Base-by-base conservation (phyloP, 345 rosid species). In the Ailanthus altissimus region DNA sequence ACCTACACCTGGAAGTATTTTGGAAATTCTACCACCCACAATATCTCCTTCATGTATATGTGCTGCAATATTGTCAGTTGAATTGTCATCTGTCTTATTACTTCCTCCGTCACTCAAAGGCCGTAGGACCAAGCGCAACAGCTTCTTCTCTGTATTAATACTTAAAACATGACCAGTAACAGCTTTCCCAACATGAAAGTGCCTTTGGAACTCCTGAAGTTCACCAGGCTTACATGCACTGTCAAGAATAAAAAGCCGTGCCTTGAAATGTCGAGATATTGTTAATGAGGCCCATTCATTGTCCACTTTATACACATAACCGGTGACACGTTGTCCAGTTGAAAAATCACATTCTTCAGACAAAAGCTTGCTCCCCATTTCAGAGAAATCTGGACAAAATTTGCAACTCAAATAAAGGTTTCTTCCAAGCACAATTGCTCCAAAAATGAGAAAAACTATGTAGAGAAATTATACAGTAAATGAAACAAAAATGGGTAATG, bases 281-380 rank as follows among this genome's bases (percentile, higher is more conserved):
- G 94, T 77, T 79, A 96, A 75, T 93, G 93, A 93, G 5, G 83
- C 90, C 99, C 99, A 93, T 80, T 96, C 98, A 77, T 61, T 78
- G 51, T 92, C 94, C 82, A 92, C 94, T 84, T 90, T 96, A 86
- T 92, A 93, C 65, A 93, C 93, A 83, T 90, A 92, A 79, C 99
- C 97, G 25, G 79, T 74, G 64, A 90, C 86, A 73, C 54, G 25
- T 80, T 89, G 85, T 57, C 98, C 98, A 75, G 82, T 47, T 61
- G 88, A 81, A 86, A 87, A 87, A 57, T 89, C 84, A 67, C 71
- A 77, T 26, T 88, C 84, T 74, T 92, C 88, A 72, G 36, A 61
- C 50, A 56, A 56, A 63, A 78, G 59, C 32, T 79, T 73, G 56
- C 72, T 86, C 67, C 62, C 88, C 58, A 63, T 72, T 32, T 81